phyloP scores from a whole-genome alignment of 2,329 filamentous ascomycete species.

The Rhynchosporium graminicola region DNA sequence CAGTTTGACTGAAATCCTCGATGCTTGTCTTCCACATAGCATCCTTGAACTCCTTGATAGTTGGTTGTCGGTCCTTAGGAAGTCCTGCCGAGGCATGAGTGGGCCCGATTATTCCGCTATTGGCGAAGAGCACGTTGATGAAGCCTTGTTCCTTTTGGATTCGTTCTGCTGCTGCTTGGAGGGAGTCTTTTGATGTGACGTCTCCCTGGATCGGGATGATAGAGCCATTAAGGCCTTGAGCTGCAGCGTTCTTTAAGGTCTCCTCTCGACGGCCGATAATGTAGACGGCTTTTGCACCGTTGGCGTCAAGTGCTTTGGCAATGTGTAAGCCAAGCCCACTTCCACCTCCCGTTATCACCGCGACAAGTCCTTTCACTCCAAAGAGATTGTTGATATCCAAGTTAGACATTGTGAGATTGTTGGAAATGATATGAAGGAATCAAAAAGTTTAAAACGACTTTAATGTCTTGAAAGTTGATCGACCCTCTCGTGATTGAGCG shows the following conservation, averaged over 20 bases:
- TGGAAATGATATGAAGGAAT: neutral
- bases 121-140: slow-evolving; percentile 61
- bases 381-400: slow-evolving; percentile 49
- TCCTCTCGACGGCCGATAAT: slow-evolving; percentile 55
- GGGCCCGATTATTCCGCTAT: slow-evolving; percentile 57
- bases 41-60: slow-evolving; percentile 48
- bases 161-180: slow-evolving; percentile 56
- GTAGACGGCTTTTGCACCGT: slow-evolving; percentile 58
- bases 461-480: neutral
- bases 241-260: slow-evolving; percentile 50
- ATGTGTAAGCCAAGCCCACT: slow-evolving; percentile 61
- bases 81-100: neutral
- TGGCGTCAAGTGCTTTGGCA: slow-evolving; percentile 52
- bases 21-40: slow-evolving; percentile 41
- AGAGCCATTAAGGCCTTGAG: slow-evolving; percentile 24
- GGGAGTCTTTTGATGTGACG: slow-evolving; percentile 61
- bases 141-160: slow-evolving; percentile 56
- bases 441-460: neutral
- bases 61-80: slow-evolving; percentile 43
- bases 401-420: slow-evolving; percentile 8
- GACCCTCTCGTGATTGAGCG: no score
- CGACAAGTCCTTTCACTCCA: slow-evolving; percentile 55
- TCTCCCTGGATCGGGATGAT: slow-evolving; percentile 47
- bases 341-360: slow-evolving; percentile 60
- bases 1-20: slow-evolving; percentile 61